A percentile compares a stretch with the other conserved stretches of the same genome.
These are phyloP conservation scores for Leptographium wingfieldii DNA, from an alignment of 2,329 filamentous ascomycete species.

Conservation along the genomic window DNA sequence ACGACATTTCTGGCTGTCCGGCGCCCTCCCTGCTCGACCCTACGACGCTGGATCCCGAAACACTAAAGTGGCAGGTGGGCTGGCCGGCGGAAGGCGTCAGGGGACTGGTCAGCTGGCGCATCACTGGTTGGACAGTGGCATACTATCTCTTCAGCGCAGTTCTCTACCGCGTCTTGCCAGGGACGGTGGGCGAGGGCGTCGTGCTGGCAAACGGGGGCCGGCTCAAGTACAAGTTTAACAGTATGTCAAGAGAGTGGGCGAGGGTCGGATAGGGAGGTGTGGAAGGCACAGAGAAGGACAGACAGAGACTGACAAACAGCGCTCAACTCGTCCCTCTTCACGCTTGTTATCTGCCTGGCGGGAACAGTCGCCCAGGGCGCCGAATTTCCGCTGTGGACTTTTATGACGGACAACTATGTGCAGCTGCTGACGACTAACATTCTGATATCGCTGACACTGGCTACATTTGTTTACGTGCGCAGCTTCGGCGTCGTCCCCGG, in stretches of 20 bases:
- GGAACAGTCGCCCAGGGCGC: constrained; percentile 69
- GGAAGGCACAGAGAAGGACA: not conserved
- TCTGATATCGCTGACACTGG: constrained; percentile 58
- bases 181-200: constrained; percentile 56
- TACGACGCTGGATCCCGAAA: constrained; percentile 54
- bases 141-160: constrained; percentile 70
- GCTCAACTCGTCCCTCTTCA: constrained; percentile 62
- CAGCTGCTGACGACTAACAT: constrained; percentile 77
- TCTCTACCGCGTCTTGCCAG: constrained; percentile 67
- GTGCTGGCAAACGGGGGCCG: constrained; percentile 57
- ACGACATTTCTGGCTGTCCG: constrained; percentile 85
- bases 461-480: constrained; percentile 66
- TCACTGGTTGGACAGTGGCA: constrained; percentile 55
- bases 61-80: constrained; percentile 66
- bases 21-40: constrained; percentile 68
- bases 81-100: constrained; percentile 63
- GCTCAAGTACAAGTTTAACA: constrained; percentile 73
- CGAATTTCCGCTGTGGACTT: constrained; percentile 80
- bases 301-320: constrained; percentile 34
- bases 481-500: constrained; percentile 57
- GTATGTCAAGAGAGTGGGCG: constrained; percentile 26
- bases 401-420: constrained; percentile 81
- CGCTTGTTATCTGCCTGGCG: constrained; percentile 55
- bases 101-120: constrained; percentile 58
- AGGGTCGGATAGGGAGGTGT: not conserved